Base-by-base conservation (phyloP, 805 yeast species). In the Isabelozyma pseudorhagii region DNA sequence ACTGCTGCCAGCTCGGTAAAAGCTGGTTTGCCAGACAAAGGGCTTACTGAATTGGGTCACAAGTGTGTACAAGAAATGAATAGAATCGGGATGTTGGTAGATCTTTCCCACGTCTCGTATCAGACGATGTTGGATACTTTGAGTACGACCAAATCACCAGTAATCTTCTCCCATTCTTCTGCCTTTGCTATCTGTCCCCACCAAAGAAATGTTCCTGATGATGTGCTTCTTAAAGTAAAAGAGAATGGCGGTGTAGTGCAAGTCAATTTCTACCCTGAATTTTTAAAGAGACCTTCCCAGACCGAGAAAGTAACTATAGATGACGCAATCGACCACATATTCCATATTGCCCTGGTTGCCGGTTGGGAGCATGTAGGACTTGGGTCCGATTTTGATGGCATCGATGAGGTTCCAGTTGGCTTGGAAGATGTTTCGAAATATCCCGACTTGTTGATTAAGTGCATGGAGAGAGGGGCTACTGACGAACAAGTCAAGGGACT, bases 341-440 rank as follows among this genome's bases (percentile, higher is more conserved):
- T 65, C 40, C 69, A 79, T 54, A 63, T 77, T 28, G 73, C 75
- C 28, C 59, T 73, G 14, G 53, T 72, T 7, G 71, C 77, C 25
- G 82, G 82, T 1, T 78, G 80, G 81, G 77, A 74, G 25, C 77
- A 75, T 55, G 80, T 78, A 42, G 80, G 79, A 0, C 62, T 78
- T 4, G 83, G 83, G 0, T 69, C 77, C 4, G 84, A 79, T 58
- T 79, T 78, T 54, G 83, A 79, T 56, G 83, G 83, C 11, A 78
- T 78, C 46, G 75, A 77, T 15, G 58, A 49, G 5, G 80, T 76
- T 4, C 83, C 83, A 5, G 56, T 50, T 14, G 83, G 82, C 0
- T 59, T 80, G n/a, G 82, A 79, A 56, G 82, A 80, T 54, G 82
- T 78, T 1, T 77, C 82, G 10, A 80, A 79, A 55, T 80, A 79